These are phyloP conservation scores for Pleurotus giganteus DNA, from an alignment of 768 basidiomycete species.

Conservation along the genomic window DNA sequence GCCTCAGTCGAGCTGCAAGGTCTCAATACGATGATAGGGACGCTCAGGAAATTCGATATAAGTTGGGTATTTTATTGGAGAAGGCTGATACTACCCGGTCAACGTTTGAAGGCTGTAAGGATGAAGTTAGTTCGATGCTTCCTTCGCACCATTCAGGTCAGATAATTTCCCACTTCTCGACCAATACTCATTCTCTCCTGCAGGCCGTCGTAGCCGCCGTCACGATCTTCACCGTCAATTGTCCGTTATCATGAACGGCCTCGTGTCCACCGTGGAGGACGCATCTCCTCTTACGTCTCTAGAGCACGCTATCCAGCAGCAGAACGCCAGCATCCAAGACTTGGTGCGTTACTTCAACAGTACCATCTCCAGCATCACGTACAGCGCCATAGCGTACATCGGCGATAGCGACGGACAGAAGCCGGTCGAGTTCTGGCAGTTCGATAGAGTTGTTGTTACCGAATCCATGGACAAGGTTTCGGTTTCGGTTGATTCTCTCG, in stretches of 20 bases:
- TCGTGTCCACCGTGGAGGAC: neutral
- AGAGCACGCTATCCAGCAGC: neutral
- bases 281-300: neutral
- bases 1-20: neutral
- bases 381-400: neutral
- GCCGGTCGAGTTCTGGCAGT: neutral
- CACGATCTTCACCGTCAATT: neutral
- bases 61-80: neutral
- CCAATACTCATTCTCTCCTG: too few species aligned
- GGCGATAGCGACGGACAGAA: neutral
- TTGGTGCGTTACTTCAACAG: constrained; percentile 1
- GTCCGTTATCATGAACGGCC: neutral
- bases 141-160: neutral
- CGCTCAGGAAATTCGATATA: neutral
- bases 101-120: neutral
- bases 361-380: neutral
- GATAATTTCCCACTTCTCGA: neutral
- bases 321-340: neutral
- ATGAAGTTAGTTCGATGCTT: neutral
- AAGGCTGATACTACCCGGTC: neutral
- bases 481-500: neutral
- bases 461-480: constrained; percentile 1
- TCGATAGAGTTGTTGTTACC: neutral
- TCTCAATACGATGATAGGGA: neutral
- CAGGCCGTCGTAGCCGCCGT: neutral